phyloP scores from a whole-genome alignment of 1,284 basidiomycete species.

The Sutorius eximius region DNA sequence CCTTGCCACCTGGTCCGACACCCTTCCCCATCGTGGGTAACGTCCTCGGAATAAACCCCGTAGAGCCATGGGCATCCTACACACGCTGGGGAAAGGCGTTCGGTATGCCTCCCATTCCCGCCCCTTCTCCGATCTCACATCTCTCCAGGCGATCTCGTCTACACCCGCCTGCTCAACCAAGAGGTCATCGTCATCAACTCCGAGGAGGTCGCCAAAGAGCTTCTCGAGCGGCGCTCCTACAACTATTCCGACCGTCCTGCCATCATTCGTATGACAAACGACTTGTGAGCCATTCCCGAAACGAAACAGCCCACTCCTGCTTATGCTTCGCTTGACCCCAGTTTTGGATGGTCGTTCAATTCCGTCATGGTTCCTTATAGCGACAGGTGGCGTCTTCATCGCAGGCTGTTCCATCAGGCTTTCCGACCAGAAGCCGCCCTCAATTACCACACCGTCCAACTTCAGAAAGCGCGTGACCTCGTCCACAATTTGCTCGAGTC shows the following conservation, averaged over 20 bases:
- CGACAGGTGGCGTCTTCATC: conserved; percentile 32
- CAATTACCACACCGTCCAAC: conserved; percentile 25
- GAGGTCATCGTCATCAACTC: conserved; percentile 32
- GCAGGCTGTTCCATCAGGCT: conserved; percentile 31
- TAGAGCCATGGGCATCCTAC: conserved; percentile 30
- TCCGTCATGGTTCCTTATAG: conserved; percentile 30
- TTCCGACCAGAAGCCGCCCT: conserved; percentile 25
- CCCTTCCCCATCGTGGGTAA: conserved; percentile 32
- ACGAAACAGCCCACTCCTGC: not conserved
- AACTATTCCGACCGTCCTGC: conserved; percentile 33
- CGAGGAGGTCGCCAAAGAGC: conserved; percentile 27
- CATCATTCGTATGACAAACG: conserved; percentile 29
- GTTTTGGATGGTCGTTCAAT: conserved; percentile 34
- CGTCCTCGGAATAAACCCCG: conserved; percentile 20
- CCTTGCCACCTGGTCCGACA: conserved; percentile 29
- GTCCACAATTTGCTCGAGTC: conserved; percentile 27
- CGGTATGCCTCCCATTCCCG: conserved; percentile 4
- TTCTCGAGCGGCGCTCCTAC: conserved; percentile 31
- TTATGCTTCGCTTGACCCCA: not conserved
- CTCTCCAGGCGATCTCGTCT: conserved; percentile 26
- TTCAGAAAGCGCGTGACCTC: conserved; percentile 29
- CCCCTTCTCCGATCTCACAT: not conserved
- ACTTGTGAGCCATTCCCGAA: conserved; percentile 21
- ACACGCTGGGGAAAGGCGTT: conserved; percentile 28
- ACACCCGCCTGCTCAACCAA: conserved; percentile 30